Conservation (phyloP, 345 rosid species). For the Syzygium aqueum region DNA sequence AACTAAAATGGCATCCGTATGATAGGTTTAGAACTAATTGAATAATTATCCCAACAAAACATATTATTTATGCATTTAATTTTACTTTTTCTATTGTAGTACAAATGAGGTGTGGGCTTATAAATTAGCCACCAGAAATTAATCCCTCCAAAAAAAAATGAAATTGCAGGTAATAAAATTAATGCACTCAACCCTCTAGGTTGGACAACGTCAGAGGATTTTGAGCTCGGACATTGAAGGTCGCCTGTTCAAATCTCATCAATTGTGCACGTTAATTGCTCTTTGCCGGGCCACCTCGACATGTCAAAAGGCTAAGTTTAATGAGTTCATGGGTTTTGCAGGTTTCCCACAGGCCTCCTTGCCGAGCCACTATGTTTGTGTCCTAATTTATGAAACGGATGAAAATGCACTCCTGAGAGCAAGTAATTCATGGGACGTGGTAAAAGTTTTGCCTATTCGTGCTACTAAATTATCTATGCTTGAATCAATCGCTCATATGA, state of each 20-base stretch:
- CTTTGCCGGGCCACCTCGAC: neutral
- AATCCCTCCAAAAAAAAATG: neutral
- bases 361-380: neutral
- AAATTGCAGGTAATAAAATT: neutral
- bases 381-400: neutral
- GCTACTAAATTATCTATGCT: neutral
- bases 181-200: neutral
- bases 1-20: no score
- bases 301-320: neutral
- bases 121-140: rapidly evolving
- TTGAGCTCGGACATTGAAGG: neutral
- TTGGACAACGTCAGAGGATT: neutral
- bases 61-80: neutral
- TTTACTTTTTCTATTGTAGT: neutral
- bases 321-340: neutral
- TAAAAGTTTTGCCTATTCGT: neutral
- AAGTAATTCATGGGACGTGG: neutral
- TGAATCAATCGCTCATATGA: neutral
- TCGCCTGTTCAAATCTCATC: rapidly evolving
- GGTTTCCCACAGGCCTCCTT: neutral
- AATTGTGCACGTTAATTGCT: neutral
- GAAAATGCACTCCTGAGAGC: neutral
- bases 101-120: neutral
- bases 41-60: neutral
- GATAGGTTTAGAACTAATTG: rapidly evolving